Percentiles rank a stretch among this genome's conserved stretches.
Conservation (phyloP, 2,329 filamentous ascomycete species). For the Colletotrichum cuscutae region DNA sequence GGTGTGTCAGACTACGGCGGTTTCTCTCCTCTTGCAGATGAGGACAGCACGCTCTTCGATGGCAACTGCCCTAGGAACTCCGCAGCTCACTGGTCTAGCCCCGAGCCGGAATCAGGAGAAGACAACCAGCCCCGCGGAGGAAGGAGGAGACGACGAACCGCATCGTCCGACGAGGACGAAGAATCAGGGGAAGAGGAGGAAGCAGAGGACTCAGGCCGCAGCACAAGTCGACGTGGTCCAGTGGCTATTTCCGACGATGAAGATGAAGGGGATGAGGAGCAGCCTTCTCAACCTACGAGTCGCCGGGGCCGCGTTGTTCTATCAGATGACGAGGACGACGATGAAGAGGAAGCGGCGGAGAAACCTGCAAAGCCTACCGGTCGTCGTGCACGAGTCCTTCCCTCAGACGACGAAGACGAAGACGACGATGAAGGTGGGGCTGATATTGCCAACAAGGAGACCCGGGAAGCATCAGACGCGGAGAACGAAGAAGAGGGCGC, state of each 20-base stretch:
- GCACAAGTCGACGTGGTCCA: background rate
- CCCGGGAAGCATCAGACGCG: background rate
- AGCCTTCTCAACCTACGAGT: background rate
- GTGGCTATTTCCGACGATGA: slow-evolving; percentile 38
- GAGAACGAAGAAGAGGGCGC: background rate
- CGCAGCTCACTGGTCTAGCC: slow-evolving; percentile 43
- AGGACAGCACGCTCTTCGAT: slow-evolving; percentile 22
- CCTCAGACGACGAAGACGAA: slow-evolving; percentile 22
- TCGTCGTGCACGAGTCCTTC: slow-evolving; percentile 14
- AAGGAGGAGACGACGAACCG: slow-evolving; percentile 42
- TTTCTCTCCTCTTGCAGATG: slow-evolving; percentile 27
- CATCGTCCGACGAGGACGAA: slow-evolving; percentile 25
- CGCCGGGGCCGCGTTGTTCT: slow-evolving; percentile 36
- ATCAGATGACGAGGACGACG: slow-evolving; percentile 38
- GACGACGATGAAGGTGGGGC: slow-evolving; percentile 32
- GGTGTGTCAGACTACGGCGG: slow-evolving; percentile 23
- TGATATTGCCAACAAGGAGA: background rate
- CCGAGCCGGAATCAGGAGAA: slow-evolving; percentile 38
- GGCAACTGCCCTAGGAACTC: background rate
- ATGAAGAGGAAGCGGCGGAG: background rate
- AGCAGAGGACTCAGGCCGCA: slow-evolving; percentile 18
- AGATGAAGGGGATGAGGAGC: slow-evolving; percentile 16
- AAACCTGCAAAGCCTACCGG: background rate
- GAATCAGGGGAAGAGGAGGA: slow-evolving; percentile 43
- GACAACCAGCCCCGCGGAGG: slow-evolving; percentile 15